Conservation (phyloP, 805 yeast genomes). For the Phaffomyces opuntiae region DNA sequence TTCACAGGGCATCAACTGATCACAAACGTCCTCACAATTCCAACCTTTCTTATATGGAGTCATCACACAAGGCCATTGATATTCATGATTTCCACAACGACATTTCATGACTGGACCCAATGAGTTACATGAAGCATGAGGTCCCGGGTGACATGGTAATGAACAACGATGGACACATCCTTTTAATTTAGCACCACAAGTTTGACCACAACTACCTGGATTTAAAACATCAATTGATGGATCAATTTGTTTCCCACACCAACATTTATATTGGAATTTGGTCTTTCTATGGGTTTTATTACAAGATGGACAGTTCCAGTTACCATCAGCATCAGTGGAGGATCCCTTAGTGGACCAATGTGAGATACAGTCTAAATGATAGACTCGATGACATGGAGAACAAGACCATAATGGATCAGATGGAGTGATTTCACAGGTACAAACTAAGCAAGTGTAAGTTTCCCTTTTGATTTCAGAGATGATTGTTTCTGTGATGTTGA, state of each 20-base stretch:
- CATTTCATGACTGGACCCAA: constrained; percentile 66
- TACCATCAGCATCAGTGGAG: constrained; percentile 48
- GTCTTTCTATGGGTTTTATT: constrained; percentile 41
- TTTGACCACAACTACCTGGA: constrained; percentile 88
- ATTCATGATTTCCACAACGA: constrained; percentile 60
- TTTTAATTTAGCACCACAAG: constrained; percentile 52
- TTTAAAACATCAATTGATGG: constrained; percentile 51
- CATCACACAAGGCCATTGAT: constrained; percentile 65
- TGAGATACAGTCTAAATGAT: constrained; percentile 75
- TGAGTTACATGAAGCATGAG: constrained; percentile 77
- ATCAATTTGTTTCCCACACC: constrained; percentile 79
- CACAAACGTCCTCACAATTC: constrained; percentile 60
- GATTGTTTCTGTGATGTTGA: constrained; percentile 29
- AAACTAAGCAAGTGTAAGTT: constrained; percentile 77
- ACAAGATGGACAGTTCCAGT: constrained; percentile 88
- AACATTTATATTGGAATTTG: constrained; percentile 62
- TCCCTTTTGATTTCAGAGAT: constrained; percentile 56
- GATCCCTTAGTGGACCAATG: constrained; percentile 84
- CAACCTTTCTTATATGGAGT: constrained; percentile 65
- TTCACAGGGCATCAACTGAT: constrained; percentile 60
- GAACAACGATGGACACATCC: constrained; percentile 71
- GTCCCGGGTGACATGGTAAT: constrained; percentile 80
- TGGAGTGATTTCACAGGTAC: constrained; percentile 74
- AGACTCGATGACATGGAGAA: constrained; percentile 67
- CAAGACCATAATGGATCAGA: constrained; percentile 75